These are phyloP conservation scores for Solanum gracilifrons DNA, from an alignment of 257 asterid species.

Conservation along the genomic window DNA sequence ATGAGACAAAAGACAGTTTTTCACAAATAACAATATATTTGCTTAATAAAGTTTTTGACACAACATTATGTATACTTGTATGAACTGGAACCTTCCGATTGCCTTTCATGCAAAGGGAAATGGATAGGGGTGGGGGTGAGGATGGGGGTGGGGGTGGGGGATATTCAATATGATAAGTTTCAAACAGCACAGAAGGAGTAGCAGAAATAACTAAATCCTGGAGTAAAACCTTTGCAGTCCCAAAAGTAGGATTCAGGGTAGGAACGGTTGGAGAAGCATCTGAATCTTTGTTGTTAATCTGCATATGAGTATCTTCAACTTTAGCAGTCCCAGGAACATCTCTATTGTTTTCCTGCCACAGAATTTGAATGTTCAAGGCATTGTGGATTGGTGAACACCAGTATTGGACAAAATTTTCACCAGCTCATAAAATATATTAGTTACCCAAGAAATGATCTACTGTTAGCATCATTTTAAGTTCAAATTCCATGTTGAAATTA, in stretches of 20 bases:
- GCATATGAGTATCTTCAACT: slow-evolving; percentile 16
- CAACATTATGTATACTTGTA: not conserved
- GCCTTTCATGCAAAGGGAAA: not conserved
- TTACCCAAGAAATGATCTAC: not conserved
- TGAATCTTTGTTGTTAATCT: slow-evolving; percentile 15
- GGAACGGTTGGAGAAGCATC: not conserved
- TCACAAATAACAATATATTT: not conserved
- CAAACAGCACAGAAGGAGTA: not conserved
- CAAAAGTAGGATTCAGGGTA: slow-evolving; percentile 12
- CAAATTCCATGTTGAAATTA: not conserved
- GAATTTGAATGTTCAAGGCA: slow-evolving; percentile 6
- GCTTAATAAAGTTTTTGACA: not conserved
- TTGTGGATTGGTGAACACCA: not conserved
- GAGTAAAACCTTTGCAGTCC: slow-evolving; percentile 37
- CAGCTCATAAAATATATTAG: not conserved
- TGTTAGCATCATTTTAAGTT: not conserved
- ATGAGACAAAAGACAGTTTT: not conserved
- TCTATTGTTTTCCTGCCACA: slow-evolving; percentile 40
- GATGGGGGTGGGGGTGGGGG: not conserved
- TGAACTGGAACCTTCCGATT: not conserved
- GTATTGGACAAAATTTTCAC: not conserved
- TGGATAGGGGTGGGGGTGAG: not conserved
- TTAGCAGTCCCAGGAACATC: slow-evolving; percentile 23
- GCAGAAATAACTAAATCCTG: not conserved
- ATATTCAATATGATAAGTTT: not conserved